Evolutionary conservation across 495 filamentous ascomycete genomes (phyloP).

Genomic region (Cercophora samala): DNA sequence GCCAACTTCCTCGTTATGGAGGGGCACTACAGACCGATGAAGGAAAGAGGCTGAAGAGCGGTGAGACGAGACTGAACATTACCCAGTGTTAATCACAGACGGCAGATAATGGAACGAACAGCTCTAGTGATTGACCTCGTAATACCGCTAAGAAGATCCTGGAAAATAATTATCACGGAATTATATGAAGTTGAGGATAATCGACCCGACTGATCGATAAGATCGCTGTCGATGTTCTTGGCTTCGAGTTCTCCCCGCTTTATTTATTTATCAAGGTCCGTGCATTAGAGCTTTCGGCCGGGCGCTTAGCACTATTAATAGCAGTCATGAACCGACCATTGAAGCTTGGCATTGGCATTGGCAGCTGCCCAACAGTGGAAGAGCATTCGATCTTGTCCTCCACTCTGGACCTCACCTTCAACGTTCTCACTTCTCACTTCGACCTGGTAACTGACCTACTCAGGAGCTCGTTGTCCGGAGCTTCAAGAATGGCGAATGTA

Average conservation of each 20-base stretch:
- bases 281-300: conserved; percentile 1
- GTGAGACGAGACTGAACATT: too few relatives aligned
- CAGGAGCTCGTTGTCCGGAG: background rate
- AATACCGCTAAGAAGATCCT: too few relatives aligned
- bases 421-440: too few relatives aligned
- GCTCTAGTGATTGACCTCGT: too few relatives aligned
- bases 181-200: too few relatives aligned
- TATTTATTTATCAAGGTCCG: background rate
- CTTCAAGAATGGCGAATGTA: background rate
- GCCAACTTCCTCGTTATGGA: background rate
- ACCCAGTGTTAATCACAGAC: too few relatives aligned
- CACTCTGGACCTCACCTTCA: background rate
- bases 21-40: background rate
- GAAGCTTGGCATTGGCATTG: background rate
- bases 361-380: background rate
- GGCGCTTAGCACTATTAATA: conserved; percentile 9
- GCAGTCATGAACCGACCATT: background rate
- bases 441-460: background rate
- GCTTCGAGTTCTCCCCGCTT: background rate
- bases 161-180: too few relatives aligned
- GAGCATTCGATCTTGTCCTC: background rate
- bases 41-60: background rate
- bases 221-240: background rate
- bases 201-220: background rate
- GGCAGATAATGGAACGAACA: too few relatives aligned